phyloP scores from a whole-genome alignment of 441 rosid species.

The Jatropha multifida region DNA sequence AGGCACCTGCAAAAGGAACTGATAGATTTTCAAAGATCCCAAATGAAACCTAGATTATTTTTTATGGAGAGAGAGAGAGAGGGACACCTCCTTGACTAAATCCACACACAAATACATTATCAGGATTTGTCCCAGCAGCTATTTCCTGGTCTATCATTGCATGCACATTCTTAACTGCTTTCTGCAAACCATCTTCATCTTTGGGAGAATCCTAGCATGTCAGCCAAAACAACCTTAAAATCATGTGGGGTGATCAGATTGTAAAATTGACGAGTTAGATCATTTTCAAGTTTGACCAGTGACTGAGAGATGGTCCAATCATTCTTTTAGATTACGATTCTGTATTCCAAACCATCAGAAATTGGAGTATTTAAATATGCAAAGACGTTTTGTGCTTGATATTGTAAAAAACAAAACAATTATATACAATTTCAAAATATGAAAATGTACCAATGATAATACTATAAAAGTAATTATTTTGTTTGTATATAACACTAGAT shows the following conservation, averaged over 20 bases:
- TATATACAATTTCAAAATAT: background rate
- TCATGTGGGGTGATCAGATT: background rate
- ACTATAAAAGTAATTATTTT: background rate
- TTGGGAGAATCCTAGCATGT: constrained; percentile 59
- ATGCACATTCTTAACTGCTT: constrained; percentile 74
- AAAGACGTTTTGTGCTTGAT: background rate
- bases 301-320: background rate
- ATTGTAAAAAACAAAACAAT: background rate
- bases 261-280: background rate
- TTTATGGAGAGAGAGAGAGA: constrained; percentile 20
- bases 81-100: constrained; percentile 89
- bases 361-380: background rate
- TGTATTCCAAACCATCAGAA: background rate
- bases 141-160: constrained; percentile 72
- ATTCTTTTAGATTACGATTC: background rate
- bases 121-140: constrained; percentile 57
- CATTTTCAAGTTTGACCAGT: background rate
- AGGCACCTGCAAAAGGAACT: constrained; percentile 56
- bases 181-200: constrained; percentile 59
- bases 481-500: background rate
- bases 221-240: constrained; percentile 8
- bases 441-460: background rate
- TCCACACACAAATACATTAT: constrained; percentile 74
- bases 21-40: constrained; percentile 12
- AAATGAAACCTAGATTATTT: constrained; percentile 6